Evolutionary conservation across 2,329 filamentous ascomycete genomes (phyloP).

Genomic region (Orbilia oligospora): DNA sequence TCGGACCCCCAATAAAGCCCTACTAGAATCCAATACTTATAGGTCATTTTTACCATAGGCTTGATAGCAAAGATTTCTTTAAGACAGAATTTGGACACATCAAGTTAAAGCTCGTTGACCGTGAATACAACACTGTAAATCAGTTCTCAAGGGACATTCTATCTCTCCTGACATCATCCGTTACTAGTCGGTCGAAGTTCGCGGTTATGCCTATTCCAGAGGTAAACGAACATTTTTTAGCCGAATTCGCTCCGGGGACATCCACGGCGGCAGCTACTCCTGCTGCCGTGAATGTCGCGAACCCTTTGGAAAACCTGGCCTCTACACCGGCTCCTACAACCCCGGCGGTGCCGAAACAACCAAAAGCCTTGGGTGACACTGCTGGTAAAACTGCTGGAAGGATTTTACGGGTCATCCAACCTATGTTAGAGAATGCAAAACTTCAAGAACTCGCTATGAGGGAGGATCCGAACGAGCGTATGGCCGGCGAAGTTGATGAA

Average conservation of each 20-base stretch:
- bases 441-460: slow-evolving; percentile 53
- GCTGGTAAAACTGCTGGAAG: slow-evolving; percentile 57
- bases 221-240: slow-evolving; percentile 1
- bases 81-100: slow-evolving; percentile 71
- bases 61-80: slow-evolving; percentile 76
- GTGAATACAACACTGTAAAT: slow-evolving; percentile 74
- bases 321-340: slow-evolving; percentile 1
- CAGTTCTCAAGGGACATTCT: slow-evolving; percentile 71
- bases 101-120: slow-evolving; percentile 71
- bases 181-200: slow-evolving; percentile 56
- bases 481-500: slow-evolving; percentile 56
- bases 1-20: slow-evolving; percentile 63
- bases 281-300: slow-evolving; percentile 44
- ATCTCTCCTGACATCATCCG: slow-evolving; percentile 68
- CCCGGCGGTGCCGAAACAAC: slow-evolving; percentile 20
- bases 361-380: slow-evolving; percentile 51
- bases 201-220: slow-evolving; percentile 42
- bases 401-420: slow-evolving; percentile 56
- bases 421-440: slow-evolving; percentile 55
- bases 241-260: slow-evolving; percentile 9
- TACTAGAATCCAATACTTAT: slow-evolving; percentile 60
- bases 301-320: slow-evolving; percentile 37
- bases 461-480: slow-evolving; percentile 57
- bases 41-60: slow-evolving; percentile 67
- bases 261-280: slow-evolving; percentile 42